These are phyloP conservation scores for Monosporozyma yasuniensis DNA, from an alignment of 805 yeast species.

Conservation along the genomic window DNA sequence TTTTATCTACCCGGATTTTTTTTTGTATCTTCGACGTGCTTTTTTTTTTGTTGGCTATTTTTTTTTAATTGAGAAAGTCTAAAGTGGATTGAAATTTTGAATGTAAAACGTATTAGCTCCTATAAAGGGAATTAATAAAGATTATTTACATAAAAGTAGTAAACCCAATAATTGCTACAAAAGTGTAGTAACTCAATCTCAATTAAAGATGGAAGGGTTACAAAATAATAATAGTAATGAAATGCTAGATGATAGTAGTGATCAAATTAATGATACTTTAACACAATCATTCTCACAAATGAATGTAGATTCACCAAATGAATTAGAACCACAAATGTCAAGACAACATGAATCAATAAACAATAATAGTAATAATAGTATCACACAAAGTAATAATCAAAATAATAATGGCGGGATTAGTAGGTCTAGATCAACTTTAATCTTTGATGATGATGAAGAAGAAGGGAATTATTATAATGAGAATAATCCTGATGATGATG, in stretches of 20 bases:
- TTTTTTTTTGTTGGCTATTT: too few species aligned
- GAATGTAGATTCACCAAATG: slow-evolving; percentile 28
- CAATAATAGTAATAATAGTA: slow-evolving; percentile 2
- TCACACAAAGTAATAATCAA: slow-evolving; percentile 9
- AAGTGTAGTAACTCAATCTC: not conserved
- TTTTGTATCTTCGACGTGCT: too few species aligned
- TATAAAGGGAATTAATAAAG: too few species aligned
- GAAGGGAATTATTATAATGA: slow-evolving; percentile 34
- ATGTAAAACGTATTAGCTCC: too few species aligned
- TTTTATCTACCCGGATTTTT: not conserved
- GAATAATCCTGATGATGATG: slow-evolving; percentile 12
- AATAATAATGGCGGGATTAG: too few species aligned
- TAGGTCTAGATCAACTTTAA: slow-evolving; percentile 52
- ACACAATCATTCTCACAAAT: slow-evolving; percentile 29
- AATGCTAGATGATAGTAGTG: not conserved
- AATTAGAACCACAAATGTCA: slow-evolving; percentile 15
- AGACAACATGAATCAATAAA: slow-evolving; percentile 36
- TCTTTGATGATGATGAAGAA: slow-evolving; percentile 55
- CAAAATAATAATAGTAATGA: not conserved
- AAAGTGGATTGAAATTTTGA: too few species aligned
- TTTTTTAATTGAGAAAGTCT: too few species aligned
- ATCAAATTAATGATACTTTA: slow-evolving; percentile 6
- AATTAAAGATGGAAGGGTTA: not conserved
- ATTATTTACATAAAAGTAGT: too few species aligned
- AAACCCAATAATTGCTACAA: too few species aligned